Evolutionary conservation across 192 early-diverging fungal genomes (phyloP).

Genomic region (Backusella mclennaniae): DNA sequence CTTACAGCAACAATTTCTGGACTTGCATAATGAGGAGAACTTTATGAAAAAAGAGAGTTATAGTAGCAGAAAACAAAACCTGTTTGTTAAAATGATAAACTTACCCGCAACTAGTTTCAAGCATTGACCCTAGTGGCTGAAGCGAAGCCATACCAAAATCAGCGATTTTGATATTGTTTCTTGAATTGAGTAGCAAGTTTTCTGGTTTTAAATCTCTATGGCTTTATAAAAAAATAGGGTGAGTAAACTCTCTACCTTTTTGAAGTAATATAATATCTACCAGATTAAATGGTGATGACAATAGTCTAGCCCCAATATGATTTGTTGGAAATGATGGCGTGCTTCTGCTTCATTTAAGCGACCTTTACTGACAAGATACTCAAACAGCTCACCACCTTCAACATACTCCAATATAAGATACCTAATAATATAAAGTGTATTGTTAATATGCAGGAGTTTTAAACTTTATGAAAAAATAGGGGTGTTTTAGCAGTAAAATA

Average conservation of each 20-base stretch:
- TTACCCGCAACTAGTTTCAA: slow-evolving; percentile 72
- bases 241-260: too few relatives aligned
- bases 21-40: slow-evolving; percentile 71
- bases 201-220: slow-evolving; percentile 96
- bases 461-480: not conserved
- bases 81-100: slow-evolving; percentile 10
- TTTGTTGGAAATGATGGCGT: slow-evolving; percentile 70
- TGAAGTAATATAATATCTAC: slow-evolving; percentile 31
- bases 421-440: slow-evolving; percentile 29
- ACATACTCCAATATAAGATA: slow-evolving; percentile 69
- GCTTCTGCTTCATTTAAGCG: slow-evolving; percentile 60
- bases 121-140: slow-evolving; percentile 48
- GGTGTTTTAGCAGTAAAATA: not conserved
- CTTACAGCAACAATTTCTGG: slow-evolving; percentile 71
- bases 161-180: slow-evolving; percentile 82
- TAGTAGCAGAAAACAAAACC: not conserved
- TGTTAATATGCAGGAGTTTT: slow-evolving; percentile 6
- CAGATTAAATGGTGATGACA: slow-evolving; percentile 70
- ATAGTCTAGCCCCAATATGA: slow-evolving; percentile 63
- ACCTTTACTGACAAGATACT: slow-evolving; percentile 65
- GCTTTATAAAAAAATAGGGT: slow-evolving; percentile 8
- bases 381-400: slow-evolving; percentile 73
- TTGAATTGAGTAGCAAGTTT: slow-evolving; percentile 55
- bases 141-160: slow-evolving; percentile 90
- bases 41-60: slow-evolving; percentile 36